Evolutionary conservation across 2,329 filamentous ascomycete genomes (phyloP).

Genomic region (Tolypocladium guangdongense): DNA sequence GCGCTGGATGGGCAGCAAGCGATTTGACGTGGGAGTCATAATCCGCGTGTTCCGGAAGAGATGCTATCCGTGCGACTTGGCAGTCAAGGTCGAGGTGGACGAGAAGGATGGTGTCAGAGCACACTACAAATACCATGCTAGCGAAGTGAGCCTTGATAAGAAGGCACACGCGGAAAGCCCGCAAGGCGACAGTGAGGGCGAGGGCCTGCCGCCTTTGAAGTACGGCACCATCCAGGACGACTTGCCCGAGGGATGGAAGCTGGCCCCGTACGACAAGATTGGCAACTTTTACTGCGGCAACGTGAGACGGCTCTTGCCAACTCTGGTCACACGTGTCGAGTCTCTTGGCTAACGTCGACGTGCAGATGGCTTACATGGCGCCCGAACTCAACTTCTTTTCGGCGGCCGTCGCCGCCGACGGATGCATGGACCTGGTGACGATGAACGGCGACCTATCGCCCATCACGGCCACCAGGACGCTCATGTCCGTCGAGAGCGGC

Average conservation of each 20-base stretch:
- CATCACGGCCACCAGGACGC: conserved; percentile 53
- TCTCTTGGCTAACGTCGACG: conserved; percentile 3
- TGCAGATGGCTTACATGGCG: conserved; percentile 80
- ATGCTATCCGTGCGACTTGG: conserved; percentile 80
- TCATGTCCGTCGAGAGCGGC: conserved; percentile 61
- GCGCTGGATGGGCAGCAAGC: conserved; percentile 80
- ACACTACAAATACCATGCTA: conserved; percentile 50
- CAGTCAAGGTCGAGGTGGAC: conserved; percentile 70
- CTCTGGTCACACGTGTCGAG: not conserved
- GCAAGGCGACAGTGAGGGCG: conserved; percentile 16
- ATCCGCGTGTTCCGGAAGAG: conserved; percentile 63
- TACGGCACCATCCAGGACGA: conserved; percentile 74
- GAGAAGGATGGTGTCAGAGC: conserved; percentile 64
- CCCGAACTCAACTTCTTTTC: conserved; percentile 81
- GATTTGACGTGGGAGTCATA: conserved; percentile 82
- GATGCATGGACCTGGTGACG: conserved; percentile 73
- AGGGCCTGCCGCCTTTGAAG: conserved; percentile 58
- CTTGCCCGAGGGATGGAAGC: conserved; percentile 67
- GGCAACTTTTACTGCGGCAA: conserved; percentile 94
- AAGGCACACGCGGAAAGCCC: conserved; percentile 11
- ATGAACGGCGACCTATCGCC: conserved; percentile 67
- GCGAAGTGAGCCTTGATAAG: conserved; percentile 15
- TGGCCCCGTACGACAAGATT: conserved; percentile 62
- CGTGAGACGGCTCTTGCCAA: conserved; percentile 30
- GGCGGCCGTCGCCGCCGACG: conserved; percentile 71